Base-by-base conservation (phyloP, 305 asterid genomes). In the Solanum hybrid region DNA sequence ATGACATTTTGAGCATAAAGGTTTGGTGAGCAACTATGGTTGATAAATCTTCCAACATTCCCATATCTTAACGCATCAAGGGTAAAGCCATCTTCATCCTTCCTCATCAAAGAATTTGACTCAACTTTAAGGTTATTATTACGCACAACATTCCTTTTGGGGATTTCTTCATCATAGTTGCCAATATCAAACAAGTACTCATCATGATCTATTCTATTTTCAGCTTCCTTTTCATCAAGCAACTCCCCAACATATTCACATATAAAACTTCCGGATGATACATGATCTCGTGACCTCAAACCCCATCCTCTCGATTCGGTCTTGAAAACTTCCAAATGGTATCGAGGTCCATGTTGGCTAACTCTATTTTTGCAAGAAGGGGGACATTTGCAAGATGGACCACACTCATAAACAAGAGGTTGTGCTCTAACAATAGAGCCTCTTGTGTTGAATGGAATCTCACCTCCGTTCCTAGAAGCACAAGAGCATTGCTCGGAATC, bases 191-290 rank as follows among this genome's bases (percentile, higher is more conserved):
- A 90, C 11, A 92, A 89, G 33, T 91, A 92, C 24, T 88, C 92
- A 67, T 91, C 92, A 42, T 16, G 5, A 8, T 64, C 51, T 2
- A 12, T 75, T 76, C 92, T 88, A 29, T 12, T 24, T 36, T 92
- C 91, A 11, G 92, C 92, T 90, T 91, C 91, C 29, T 64, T 61
- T 28, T 91, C 92, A 31, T 74, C 20, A 26, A 92, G 84, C 69
- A 92, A 67, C 82, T 92, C 94, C 26, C 92, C 94, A 36, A 91
- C 57, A 87, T 91, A 92, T 75, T 92, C 92, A 35, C 92, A 91
- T 20, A 92, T 89, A 90, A 92, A 91, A 74, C 92, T 90, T 1
- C 93, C 90, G 0, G 86, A 84, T 26, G 87, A 29, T 16, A 90
- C 81, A 11, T 42, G 61, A 79, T 89, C 87, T n/a, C 81, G 76